Evolutionary conservation across 176 grass and related monocot genomes (phyloP), one percentile per base, ranked within the genome.

Genomic region (Thalia dealbata): DNA sequence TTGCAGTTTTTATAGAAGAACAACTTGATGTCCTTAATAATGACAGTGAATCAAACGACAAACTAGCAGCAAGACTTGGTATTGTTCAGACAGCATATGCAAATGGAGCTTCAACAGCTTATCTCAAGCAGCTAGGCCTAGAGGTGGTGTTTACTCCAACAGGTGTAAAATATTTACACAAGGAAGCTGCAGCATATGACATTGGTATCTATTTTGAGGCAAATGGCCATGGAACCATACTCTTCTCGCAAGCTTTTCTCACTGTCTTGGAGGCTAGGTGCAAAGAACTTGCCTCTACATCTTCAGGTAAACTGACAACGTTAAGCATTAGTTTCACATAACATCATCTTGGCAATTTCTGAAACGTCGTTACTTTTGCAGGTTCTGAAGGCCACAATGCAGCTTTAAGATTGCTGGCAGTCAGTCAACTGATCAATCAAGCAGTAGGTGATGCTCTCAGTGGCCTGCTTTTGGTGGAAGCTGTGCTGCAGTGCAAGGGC

Each of bases 131-230:
- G 42, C 51, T 92, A 52, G 93, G 89, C 61, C 84, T 96, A 50
- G 84, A 92, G 75, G 93, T 92, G 54, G 90, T 69, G 63, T 81
- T 92, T 78, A 84, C 93, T 59, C 87, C 89, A 1, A 96, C 93
- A 35, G 93, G 93, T 76, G 89, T 96, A 48, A 96, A 96, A 79
- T 92, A 92, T 84, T 75, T 96, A 27, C 93, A 96, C 52, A 87
- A 96, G 71, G 89, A 90, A 78, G 93, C 93, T 78, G 76, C 86
- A 46, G 82, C 88, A 26, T 96, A 87, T 80, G 93, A 96, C 25
- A 88, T 92, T 30, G 93, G 93, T 24, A 80, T 96, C 67, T 96
- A 96, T 78, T 96, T 96, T 82, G 93, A 96, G 80, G 93, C 93
- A 50, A 96, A 96, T 66, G 89, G 93, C 64, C 93, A 96, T 21